phyloP scores from a whole-genome alignment of 129 eudicot species.

The Saussurea involucrata region DNA sequence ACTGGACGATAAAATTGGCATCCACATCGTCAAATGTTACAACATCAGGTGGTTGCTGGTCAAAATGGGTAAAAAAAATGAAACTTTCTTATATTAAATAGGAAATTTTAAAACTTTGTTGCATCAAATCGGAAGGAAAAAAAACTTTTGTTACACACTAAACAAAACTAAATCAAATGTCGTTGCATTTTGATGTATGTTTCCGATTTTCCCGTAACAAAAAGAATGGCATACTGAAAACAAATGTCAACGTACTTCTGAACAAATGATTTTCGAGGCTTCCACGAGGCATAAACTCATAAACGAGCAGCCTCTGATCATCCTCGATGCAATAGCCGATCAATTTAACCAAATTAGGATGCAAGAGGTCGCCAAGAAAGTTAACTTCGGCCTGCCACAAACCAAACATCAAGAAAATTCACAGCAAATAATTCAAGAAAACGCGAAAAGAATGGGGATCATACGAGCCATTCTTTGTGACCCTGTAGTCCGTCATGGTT shows the following conservation, averaged over 20 bases:
- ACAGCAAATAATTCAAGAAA: neutral
- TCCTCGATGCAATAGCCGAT: slow-evolving; percentile 94
- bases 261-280: slow-evolving; percentile 97
- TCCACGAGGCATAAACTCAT: slow-evolving; percentile 97
- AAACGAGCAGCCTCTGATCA: slow-evolving; percentile 92
- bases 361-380: slow-evolving; percentile 94
- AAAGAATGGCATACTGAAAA: neutral
- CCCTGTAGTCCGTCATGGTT: slow-evolving; percentile 98
- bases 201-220: neutral
- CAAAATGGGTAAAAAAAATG: too few species aligned
- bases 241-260: slow-evolving; percentile 56
- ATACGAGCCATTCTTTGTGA: slow-evolving; percentile 96
- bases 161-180: neutral
- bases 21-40: too few species aligned
- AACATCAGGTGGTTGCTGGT: too few species aligned
- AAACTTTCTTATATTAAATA: neutral
- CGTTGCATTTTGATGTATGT: neutral
- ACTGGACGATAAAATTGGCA: too few species aligned
- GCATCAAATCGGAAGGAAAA: neutral
- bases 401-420: neutral
- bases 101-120: neutral
- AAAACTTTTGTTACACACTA: neutral
- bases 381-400: slow-evolving; percentile 81
- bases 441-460: neutral
- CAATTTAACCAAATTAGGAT: slow-evolving; percentile 86